Evolutionary conservation across 2,329 filamentous ascomycete genomes (phyloP).

Genomic region (Colletotrichum nymphaeae): DNA sequence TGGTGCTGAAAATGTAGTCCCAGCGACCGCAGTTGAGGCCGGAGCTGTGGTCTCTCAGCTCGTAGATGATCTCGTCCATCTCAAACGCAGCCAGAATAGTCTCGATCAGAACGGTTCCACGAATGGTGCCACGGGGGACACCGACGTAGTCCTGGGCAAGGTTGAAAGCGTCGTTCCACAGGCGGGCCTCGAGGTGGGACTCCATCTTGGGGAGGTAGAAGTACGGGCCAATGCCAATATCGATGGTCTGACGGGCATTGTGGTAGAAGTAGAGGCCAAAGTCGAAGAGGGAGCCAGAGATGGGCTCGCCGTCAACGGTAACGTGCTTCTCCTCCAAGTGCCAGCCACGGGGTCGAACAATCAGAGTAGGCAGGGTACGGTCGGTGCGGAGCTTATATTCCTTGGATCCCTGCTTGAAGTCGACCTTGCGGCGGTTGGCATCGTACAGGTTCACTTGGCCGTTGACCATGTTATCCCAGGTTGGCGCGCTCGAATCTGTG

Average conservation of each 20-base stretch:
- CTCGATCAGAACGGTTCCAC: slow-evolving; percentile 95
- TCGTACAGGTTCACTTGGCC: slow-evolving; percentile 98
- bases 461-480: slow-evolving; percentile 99
- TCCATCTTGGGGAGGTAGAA: slow-evolving; percentile 99
- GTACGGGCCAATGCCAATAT: slow-evolving; percentile 89
- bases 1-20: slow-evolving; percentile 99
- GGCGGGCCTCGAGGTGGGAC: slow-evolving; percentile 93
- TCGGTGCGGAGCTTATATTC: slow-evolving; percentile 98
- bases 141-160: slow-evolving; percentile 92
- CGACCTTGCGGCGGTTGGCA: slow-evolving; percentile 90
- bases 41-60: slow-evolving; percentile 94
- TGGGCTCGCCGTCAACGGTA: slow-evolving; percentile 93
- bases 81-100: slow-evolving; percentile 98
- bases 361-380: slow-evolving; percentile 85
- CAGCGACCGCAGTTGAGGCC: slow-evolving; percentile 98
- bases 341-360: slow-evolving; percentile 95
- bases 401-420: slow-evolving; percentile 95
- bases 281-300: slow-evolving; percentile 93
- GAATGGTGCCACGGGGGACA: slow-evolving; percentile 90
- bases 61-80: slow-evolving; percentile 99
- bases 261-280: slow-evolving; percentile 99
- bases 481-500: slow-evolving; percentile 91
- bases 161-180: slow-evolving; percentile 99
- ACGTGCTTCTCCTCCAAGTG: slow-evolving; percentile 99
- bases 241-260: slow-evolving; percentile 90